A percentile compares a stretch with the other conserved stretches of the same genome.
Evolutionary conservation across 208 protist species (phyloP).

Genomic region (Leishmania major): DNA sequence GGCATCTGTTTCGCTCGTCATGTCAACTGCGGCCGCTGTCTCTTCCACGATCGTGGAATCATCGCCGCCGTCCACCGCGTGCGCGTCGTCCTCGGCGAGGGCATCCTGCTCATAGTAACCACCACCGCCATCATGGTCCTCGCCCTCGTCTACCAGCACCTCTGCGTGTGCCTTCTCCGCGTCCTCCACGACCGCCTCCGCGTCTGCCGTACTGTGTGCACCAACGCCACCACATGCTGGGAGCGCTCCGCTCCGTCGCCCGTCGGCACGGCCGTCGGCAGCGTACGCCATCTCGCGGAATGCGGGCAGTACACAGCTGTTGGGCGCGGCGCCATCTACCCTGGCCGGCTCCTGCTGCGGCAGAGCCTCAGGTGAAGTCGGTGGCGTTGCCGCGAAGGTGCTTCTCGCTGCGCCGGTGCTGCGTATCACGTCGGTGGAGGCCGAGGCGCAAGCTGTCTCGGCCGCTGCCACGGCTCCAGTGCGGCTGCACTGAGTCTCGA

Average conservation of each 20-base stretch:
- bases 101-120: conserved; percentile 37
- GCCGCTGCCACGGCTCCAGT: not conserved
- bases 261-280: not conserved
- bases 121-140: conserved; percentile 15
- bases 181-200: not conserved
- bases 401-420: not conserved
- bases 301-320: not conserved
- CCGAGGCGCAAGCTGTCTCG: not conserved
- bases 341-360: not conserved
- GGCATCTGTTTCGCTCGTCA: not conserved
- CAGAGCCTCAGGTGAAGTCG: not conserved
- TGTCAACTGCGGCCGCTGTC: not conserved
- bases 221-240: not conserved
- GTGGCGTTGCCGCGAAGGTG: not conserved
- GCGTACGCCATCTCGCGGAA: not conserved
- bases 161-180: not conserved
- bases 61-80: conserved; percentile 3
- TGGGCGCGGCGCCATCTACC: too few relatives aligned
- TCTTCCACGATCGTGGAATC: not conserved
- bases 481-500: not conserved
- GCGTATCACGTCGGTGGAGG: not conserved
- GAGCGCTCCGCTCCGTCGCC: not conserved
- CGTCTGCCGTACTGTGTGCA: not conserved
- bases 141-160: not conserved
- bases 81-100: conserved; percentile 9